These are phyloP conservation scores for Candida sithepensis DNA, from an alignment of 805 yeast genomes.

Conservation along the genomic window DNA sequence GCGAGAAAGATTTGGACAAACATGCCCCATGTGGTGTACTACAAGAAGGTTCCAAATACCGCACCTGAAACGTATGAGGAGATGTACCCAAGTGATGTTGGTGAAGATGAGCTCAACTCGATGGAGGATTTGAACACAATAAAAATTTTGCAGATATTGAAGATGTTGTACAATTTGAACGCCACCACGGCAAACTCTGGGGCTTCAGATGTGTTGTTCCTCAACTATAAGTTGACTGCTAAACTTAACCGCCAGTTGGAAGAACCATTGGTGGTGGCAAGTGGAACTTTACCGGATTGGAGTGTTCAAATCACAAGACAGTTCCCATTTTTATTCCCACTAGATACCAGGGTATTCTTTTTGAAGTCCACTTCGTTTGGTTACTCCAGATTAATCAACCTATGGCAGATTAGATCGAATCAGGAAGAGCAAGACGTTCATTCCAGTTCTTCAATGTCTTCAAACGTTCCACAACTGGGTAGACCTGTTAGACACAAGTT, in stretches of 20 bases:
- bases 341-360: conserved; percentile 74
- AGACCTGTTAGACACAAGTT: conserved; percentile 77
- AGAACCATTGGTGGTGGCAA: conserved; percentile 82
- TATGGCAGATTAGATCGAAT: conserved; percentile 61
- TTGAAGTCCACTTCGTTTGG: conserved; percentile 90
- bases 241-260: conserved; percentile 84
- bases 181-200: conserved; percentile 20
- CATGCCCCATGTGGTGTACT: conserved; percentile 49
- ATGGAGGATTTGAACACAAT: conserved; percentile 33
- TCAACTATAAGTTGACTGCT: conserved; percentile 79
- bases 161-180: conserved; percentile 41
- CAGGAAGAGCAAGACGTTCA: conserved; percentile 32
- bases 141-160: conserved; percentile 46
- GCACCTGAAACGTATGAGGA: conserved; percentile 27
- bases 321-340: conserved; percentile 80
- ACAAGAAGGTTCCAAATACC: conserved; percentile 34
- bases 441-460: conserved; percentile 16
- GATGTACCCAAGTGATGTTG: conserved; percentile 27
- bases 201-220: conserved; percentile 39
- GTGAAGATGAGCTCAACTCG: conserved; percentile 27
- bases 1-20: conserved; percentile 54
- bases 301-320: conserved; percentile 65
- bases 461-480: conserved; percentile 52
- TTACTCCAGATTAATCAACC: conserved; percentile 72
- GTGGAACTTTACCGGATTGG: conserved; percentile 88